Percentiles rank a stretch among this genome's conserved stretches.
Evolutionary conservation across 495 filamentous ascomycete genomes (phyloP).

Genomic region (Lasiosphaeriaceae sp.): DNA sequence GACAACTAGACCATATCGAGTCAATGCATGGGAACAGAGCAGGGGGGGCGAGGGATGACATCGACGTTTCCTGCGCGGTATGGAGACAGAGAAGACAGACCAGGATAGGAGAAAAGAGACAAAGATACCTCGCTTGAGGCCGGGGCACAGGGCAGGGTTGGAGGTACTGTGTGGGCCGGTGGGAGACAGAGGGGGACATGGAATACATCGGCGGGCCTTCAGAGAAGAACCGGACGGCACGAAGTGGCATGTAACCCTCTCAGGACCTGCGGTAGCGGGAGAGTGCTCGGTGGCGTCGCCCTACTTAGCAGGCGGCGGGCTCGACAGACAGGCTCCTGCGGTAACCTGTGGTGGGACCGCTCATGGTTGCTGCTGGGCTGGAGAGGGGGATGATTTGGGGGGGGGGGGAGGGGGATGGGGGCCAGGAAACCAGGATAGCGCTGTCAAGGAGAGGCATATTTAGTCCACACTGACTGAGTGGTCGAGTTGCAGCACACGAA

Average conservation of each 20-base stretch:
- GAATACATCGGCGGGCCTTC: neutral
- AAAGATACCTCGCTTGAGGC: slow-evolving; percentile 8
- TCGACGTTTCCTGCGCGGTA: slow-evolving; percentile 4
- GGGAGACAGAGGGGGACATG: neutral
- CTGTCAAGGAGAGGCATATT: neutral
- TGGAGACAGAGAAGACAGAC: neutral
- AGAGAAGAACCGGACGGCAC: neutral
- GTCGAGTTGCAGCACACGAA: too few species aligned
- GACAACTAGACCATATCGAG: slow-evolving; percentile 29
- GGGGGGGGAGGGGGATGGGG: neutral
- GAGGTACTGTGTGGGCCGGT: slow-evolving; percentile 5
- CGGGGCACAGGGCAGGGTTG: neutral
- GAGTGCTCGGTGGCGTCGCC: slow-evolving; percentile 1
- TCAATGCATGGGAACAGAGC: slow-evolving; percentile 23
- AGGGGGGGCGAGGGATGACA: slow-evolving; percentile 20
- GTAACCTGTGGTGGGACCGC: neutral
- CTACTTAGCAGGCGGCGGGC: neutral
- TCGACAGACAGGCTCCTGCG: neutral
- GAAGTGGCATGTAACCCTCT: neutral
- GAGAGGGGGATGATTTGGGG: neutral
- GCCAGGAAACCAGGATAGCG: neutral
- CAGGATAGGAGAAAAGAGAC: neutral
- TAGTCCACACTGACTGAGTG: neutral
- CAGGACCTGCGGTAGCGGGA: slow-evolving; percentile 1
- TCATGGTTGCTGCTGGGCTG: neutral